A percentile compares a stretch with the other conserved stretches of the same genome.
These are phyloP conservation scores for Fusarium fujikuroi DNA, from an alignment of 2,329 filamentous ascomycete species.

Conservation along the genomic window DNA sequence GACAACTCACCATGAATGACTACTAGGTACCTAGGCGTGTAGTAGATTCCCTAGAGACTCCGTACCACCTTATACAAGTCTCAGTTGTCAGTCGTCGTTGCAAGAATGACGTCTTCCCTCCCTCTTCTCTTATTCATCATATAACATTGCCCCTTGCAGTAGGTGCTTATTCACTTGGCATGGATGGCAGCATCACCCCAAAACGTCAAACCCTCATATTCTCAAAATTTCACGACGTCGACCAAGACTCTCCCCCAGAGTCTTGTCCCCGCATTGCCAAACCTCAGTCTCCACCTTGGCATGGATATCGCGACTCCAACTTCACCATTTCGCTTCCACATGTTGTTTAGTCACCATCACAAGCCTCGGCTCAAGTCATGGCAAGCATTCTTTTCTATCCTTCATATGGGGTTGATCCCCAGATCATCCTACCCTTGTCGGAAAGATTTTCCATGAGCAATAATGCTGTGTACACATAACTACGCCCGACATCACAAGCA, in stretches of 20 bases:
- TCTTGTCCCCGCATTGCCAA: constrained; percentile 23
- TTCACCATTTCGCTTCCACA: constrained; percentile 19
- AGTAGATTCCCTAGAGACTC: not conserved
- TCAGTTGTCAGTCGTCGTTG: not conserved
- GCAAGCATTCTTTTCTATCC: not conserved
- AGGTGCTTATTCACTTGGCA: not conserved
- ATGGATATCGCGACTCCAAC: not conserved
- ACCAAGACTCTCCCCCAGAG: constrained; percentile 16
- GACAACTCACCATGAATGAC: not conserved
- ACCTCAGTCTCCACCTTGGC: constrained; percentile 25
- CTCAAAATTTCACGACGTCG: constrained; percentile 26
- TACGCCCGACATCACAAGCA: not conserved
- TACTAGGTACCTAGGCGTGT: not conserved
- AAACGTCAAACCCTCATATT: not conserved
- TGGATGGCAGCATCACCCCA: not conserved
- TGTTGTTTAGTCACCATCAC: not conserved
- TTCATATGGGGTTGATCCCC: not conserved
- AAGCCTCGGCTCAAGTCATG: constrained; percentile 25
- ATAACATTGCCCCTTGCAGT: constrained; percentile 16
- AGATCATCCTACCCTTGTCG: not conserved
- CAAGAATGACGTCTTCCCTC: not conserved
- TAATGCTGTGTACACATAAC: not conserved
- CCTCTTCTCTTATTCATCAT: not conserved
- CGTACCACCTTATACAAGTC: not conserved
- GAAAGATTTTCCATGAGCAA: too few relatives aligned